phyloP scores from a whole-genome alignment of 371 early-diverging fungal genomes.

The Aphelidium insulamus region DNA sequence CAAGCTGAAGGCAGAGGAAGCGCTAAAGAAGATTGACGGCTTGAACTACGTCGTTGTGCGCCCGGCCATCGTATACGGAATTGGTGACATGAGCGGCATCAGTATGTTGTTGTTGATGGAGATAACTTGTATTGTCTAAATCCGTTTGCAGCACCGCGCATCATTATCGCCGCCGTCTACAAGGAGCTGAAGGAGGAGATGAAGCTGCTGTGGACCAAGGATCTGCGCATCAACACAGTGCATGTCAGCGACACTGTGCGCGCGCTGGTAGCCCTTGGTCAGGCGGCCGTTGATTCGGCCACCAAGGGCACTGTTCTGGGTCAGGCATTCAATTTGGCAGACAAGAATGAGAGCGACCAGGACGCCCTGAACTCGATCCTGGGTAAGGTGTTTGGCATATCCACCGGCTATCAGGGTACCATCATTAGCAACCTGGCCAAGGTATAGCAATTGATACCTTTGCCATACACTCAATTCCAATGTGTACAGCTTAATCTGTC shows the following conservation, averaged over 20 bases:
- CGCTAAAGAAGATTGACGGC: conserved; percentile 31
- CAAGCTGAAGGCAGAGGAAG: conserved; percentile 60
- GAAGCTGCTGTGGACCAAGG: conserved; percentile 77
- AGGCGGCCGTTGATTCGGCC: conserved; percentile 21
- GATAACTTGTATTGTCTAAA: neutral
- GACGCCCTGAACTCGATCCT: conserved; percentile 3
- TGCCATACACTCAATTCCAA: conserved; percentile 3
- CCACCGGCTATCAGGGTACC: conserved; percentile 61
- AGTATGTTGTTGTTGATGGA: conserved; percentile 22
- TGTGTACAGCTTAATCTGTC: conserved; percentile 43
- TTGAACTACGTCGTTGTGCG: conserved; percentile 56
- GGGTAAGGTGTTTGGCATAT: conserved; percentile 22
- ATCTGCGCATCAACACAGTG: conserved; percentile 70
- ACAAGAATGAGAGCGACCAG: conserved; percentile 43
- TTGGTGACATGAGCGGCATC: conserved; percentile 45
- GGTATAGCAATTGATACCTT: conserved; percentile 12
- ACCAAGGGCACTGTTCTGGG: conserved; percentile 16
- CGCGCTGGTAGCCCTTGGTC: conserved; percentile 45
- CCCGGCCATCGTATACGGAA: conserved; percentile 79
- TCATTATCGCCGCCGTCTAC: conserved; percentile 79
- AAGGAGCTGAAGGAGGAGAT: conserved; percentile 53
- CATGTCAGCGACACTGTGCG: conserved; percentile 67
- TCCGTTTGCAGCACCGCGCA: conserved; percentile 42
- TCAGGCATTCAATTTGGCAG: conserved; percentile 61
- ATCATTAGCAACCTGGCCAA: conserved; percentile 56